Evolutionary conservation across 441 rosid genomes (phyloP).

Genomic region (Erysimum cheiri): DNA sequence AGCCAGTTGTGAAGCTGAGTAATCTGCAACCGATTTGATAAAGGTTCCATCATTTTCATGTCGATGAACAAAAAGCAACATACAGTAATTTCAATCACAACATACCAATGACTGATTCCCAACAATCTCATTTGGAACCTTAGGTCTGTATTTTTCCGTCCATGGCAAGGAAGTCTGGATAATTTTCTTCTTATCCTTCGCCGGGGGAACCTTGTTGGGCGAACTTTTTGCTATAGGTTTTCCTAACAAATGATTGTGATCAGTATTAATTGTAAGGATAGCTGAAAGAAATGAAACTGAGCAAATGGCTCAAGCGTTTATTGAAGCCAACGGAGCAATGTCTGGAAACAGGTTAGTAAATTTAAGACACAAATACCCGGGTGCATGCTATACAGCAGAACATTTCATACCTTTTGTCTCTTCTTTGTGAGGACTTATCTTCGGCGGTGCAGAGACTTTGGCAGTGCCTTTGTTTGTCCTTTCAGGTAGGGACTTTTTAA

Average conservation of each 20-base stretch:
- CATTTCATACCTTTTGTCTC: constrained; percentile 60
- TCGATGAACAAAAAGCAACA: constrained; percentile 19
- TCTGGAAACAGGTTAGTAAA: constrained; percentile 17
- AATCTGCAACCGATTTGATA: constrained; percentile 58
- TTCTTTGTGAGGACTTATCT: constrained; percentile 66
- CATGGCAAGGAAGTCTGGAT: constrained; percentile 63
- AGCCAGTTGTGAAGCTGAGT: constrained; percentile 92
- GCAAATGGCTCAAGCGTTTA: constrained; percentile 16
- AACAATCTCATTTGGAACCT: constrained; percentile 78
- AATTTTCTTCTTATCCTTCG: constrained; percentile 58
- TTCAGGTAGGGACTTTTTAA: constrained; percentile 51
- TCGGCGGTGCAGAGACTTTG: constrained; percentile 49
- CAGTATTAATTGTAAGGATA: constrained; percentile 24
- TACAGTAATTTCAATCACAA: constrained; percentile 21
- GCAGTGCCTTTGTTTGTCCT: constrained; percentile 50
- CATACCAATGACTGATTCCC: constrained; percentile 95
- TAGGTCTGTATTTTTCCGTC: constrained; percentile 93
- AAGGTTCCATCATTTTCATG: constrained; percentile 31
- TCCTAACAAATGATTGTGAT: constrained; percentile 43
- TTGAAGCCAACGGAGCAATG: constrained; percentile 28
- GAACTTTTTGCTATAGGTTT: constrained; percentile 43
- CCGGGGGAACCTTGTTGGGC: constrained; percentile 48
- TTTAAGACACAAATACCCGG: constrained; percentile 18
- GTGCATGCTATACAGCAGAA: constrained; percentile 31
- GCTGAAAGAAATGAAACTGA: constrained; percentile 20